These are phyloP conservation scores for Boletus sp. DNA, from an alignment of 1,284 basidiomycete species.

Conservation along the genomic window DNA sequence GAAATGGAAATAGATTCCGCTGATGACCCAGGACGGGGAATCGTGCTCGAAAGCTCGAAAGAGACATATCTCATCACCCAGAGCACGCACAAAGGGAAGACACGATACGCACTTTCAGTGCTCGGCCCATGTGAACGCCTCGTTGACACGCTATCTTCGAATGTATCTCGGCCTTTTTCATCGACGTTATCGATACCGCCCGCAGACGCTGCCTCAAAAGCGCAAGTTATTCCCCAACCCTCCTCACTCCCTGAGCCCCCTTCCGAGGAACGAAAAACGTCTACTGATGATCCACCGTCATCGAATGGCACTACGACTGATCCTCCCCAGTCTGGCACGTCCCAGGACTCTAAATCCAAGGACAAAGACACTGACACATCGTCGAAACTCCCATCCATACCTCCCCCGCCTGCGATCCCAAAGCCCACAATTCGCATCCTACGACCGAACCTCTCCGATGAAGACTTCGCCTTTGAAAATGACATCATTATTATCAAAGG, in stretches of 20 bases:
- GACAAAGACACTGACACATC: neutral
- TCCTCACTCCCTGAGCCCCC: neutral
- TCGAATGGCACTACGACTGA: neutral
- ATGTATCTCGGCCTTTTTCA: neutral
- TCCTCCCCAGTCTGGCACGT: neutral
- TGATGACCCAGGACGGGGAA: conserved; percentile 13
- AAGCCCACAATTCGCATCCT: conserved; percentile 16
- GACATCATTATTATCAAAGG: conserved; percentile 20
- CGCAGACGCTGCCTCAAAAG: conserved; percentile 2
- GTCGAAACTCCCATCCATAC: neutral
- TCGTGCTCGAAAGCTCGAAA: conserved; percentile 25
- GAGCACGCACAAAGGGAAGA: conserved; percentile 6
- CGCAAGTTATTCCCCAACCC: neutral
- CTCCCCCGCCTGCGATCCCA: neutral
- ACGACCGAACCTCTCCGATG: conserved; percentile 19
- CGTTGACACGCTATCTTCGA: neutral
- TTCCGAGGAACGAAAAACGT: neutral
- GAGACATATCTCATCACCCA: conserved; percentile 24
- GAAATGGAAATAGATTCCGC: conserved; percentile 12
- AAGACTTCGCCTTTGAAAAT: conserved; percentile 25
- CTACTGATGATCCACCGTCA: neutral
- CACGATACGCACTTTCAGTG: conserved; percentile 21
- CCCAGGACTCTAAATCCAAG: neutral
- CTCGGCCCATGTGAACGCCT: conserved; percentile 3
- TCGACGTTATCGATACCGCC: neutral